A percentile compares a stretch with the other conserved stretches of the same genome.
These are phyloP conservation scores for Ogataea henricii DNA, from an alignment of 805 yeast genomes.

Conservation along the genomic window DNA sequence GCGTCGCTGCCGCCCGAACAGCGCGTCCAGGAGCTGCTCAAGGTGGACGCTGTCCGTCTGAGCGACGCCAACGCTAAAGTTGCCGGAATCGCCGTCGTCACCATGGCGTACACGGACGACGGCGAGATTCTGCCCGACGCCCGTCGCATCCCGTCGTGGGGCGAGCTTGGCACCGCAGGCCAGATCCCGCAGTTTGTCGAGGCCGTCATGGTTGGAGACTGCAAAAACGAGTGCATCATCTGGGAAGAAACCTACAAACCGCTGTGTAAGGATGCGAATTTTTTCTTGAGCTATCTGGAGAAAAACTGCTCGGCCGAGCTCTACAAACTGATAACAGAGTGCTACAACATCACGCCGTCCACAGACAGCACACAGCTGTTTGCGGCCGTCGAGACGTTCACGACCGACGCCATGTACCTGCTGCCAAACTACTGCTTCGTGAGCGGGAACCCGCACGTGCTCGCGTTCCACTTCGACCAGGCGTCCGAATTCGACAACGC, in stretches of 20 bases:
- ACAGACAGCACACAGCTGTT: not conserved
- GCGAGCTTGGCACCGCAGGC: constrained; percentile 6
- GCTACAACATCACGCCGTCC: not conserved
- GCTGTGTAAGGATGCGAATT: not conserved
- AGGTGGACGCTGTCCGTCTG: constrained; percentile 8
- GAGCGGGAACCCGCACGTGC: constrained; percentile 6
- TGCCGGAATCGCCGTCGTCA: constrained; percentile 12
- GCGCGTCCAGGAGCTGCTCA: constrained; percentile 7
- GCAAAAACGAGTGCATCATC: constrained; percentile 14
- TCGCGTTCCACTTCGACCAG: constrained; percentile 18
- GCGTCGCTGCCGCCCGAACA: constrained; percentile 6
- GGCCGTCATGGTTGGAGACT: constrained; percentile 14
- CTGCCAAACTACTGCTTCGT: constrained; percentile 9
- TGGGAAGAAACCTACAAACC: constrained; percentile 14
- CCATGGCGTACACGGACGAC: constrained; percentile 15
- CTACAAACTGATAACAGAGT: constrained; percentile 5
- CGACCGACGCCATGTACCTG: constrained; percentile 9
- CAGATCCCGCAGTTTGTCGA: constrained; percentile 15
- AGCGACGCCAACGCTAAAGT: constrained; percentile 13
- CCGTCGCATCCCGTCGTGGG: constrained; percentile 15
- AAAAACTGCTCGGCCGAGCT: constrained; percentile 2
- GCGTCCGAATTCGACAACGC: constrained; percentile 13
- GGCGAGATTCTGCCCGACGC: constrained; percentile 2
- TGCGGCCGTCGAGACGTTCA: constrained; percentile 7
- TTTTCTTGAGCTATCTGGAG: constrained; percentile 2